Evolutionary conservation across 2,329 filamentous ascomycete genomes (phyloP), one percentile per base, ranked within the genome.

Genomic region (Fusarium setosum): DNA sequence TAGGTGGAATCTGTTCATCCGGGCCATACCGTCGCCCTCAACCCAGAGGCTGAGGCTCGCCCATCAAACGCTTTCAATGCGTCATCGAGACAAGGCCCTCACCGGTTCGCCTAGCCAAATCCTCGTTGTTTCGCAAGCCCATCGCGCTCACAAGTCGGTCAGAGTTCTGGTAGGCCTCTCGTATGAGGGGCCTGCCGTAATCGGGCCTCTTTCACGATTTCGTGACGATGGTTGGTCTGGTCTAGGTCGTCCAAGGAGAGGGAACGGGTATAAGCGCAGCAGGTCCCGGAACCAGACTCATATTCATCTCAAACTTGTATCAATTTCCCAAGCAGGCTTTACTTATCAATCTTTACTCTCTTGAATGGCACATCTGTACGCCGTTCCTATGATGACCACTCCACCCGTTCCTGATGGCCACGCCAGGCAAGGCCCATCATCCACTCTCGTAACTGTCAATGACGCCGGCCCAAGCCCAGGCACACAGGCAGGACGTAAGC

Each of bases 401-500:
- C 4, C 37, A 11, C 12, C 37, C 20, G 15, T 38, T 38, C 17
- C 17, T 38, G 35, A 38, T 20, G 35, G 35, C 35, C 18, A 38
- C n/a, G 11, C 35, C 35, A 13, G 35, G 17, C 35, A 20, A 23
- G 20, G 21, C 20, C 10, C 13, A 20, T 13, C 20, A 7, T 18
- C 37, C 10, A 21, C 37, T 11, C 15, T 23, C 21, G 37, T 18
- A 17, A 21, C 37, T 41, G 20, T 6, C 24, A 23, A 15, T 15
- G 21, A 41, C 37, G 11, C 18, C 20, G 13, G 20, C 4, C 37
- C 37, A 41, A 23, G 20, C 21, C 37, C 21, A 41, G 37, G 21
- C 37, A 23, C 37, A 12, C 37, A 23, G 20, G 20, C 20, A 41
- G 11, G 18, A 11, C 20, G 18, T 23, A 82, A 78, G 61, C 74